Percentiles rank a stretch among this genome's conserved stretches.
Conservation (phyloP, 768 basidiomycete genomes). For the Coprinopsis sp. region DNA sequence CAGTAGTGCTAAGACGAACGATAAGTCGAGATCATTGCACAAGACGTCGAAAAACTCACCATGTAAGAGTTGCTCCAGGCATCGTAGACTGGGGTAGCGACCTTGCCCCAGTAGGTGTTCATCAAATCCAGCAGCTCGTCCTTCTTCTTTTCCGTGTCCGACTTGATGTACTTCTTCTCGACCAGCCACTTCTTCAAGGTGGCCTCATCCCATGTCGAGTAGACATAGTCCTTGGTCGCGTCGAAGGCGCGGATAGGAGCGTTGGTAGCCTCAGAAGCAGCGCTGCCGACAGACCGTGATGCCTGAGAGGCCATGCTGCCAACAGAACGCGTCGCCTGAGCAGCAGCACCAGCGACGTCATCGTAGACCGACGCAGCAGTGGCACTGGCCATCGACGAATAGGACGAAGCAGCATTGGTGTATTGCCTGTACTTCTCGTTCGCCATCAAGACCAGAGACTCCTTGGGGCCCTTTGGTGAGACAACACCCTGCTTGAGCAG, state of each 20-base stretch:
- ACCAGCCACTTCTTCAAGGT: constrained; percentile 68
- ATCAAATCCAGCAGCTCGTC: constrained; percentile 68
- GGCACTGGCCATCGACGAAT: constrained; percentile 43
- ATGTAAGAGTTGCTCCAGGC: constrained; percentile 86
- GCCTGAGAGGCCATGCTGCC: constrained; percentile 31
- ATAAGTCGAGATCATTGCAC: not conserved
- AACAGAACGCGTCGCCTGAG: constrained; percentile 35
- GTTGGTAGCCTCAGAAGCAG: constrained; percentile 46
- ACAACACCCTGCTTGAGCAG: constrained; percentile 86
- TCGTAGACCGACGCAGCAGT: constrained; percentile 50
- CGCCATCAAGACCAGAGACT: constrained; percentile 75
- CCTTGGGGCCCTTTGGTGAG: constrained; percentile 70
- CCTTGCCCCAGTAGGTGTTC: constrained; percentile 59
- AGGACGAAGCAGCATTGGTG: constrained; percentile 53
- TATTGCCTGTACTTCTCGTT: constrained; percentile 65
- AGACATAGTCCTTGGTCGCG: constrained; percentile 80
- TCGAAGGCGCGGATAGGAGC: constrained; percentile 52
- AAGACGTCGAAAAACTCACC: constrained; percentile 33
- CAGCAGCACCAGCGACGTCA: constrained; percentile 28
- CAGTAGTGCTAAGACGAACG: constrained; percentile 57
- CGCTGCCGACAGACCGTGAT: constrained; percentile 15
- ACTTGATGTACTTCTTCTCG: constrained; percentile 66
- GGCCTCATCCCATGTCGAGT: constrained; percentile 85
- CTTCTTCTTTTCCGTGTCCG: constrained; percentile 53
- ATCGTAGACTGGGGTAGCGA: constrained; percentile 66